Base-by-base conservation (phyloP, 176 grass and related monocot genomes). In the Cenchrus fungigraminus region DNA sequence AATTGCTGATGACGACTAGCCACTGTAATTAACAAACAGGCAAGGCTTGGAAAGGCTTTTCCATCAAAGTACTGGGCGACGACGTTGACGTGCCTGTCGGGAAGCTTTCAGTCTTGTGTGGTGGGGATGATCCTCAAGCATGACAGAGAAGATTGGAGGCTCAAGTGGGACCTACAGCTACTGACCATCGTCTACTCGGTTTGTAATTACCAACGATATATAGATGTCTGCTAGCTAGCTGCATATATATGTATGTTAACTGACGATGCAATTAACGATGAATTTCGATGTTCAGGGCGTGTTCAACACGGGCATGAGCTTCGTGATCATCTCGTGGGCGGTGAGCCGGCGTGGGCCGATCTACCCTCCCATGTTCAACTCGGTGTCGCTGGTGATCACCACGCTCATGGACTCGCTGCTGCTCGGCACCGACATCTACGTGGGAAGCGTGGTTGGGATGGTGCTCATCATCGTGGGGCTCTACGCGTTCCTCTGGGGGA, bases 341-440 rank as follows among this genome's bases (percentile, higher is more conserved):
- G 25, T 89, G 8, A 25, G 59, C 3, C 56, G 72, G 1, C 76
- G 87, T 0, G 84, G 91, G 8, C 91, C 91, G 0, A 82, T 84
- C 1, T 93, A 93, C 75, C 88, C 91, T 28, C 13, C 81, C 9
- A 85, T 85, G 77, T 90, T 92, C 79, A 88, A 86, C 45, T 87
- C 84, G 3, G 29, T 92, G 47, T 89, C 81, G 3, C 44, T 89
- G 10, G 68, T 89, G 65, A 60, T 87, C 46, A 87, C 84, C 1
- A 65, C 71, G 0, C 29, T 81, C 17, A 32, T 78, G 6, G 75
- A 89, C 49, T 77, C 71, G 0, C 0, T 87, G 7, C 31, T 87
- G 31, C 73, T 89, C 0, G 84, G 77, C 50, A 70, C 85, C 44
- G 55, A 78, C 8, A 19, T 92, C 57, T 87, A 82, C 28, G 40